Conservation (phyloP, 352 stramenopile species). For the Pythium aphanidermatum region DNA sequence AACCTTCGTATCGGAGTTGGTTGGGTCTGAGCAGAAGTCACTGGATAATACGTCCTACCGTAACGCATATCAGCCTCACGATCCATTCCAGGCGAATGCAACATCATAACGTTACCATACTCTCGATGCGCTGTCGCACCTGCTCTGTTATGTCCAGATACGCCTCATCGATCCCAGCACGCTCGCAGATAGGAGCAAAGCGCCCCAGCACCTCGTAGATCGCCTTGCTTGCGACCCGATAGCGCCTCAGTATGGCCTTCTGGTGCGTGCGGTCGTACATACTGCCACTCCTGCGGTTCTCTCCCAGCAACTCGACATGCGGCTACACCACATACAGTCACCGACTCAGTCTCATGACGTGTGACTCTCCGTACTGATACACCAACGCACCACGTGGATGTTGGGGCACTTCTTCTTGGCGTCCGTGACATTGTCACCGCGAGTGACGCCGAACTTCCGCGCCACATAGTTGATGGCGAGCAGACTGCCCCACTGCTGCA, state of each 20-base stretch:
- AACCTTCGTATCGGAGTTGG: conserved; percentile 63
- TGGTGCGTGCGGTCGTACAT: conserved; percentile 69
- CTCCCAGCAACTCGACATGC: conserved; percentile 75
- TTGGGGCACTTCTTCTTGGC: conserved; percentile 67
- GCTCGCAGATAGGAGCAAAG: conserved; percentile 54
- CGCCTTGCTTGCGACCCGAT: conserved; percentile 68
- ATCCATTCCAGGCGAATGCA: no score
- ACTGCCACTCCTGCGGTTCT: conserved; percentile 59
- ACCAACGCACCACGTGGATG: conserved; percentile 59
- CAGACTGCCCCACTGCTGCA: conserved; percentile 82
- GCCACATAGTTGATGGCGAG: conserved; percentile 83
- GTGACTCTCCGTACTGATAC: no score
- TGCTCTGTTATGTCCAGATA: conserved; percentile 78
- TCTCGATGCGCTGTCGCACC: conserved; percentile 41
- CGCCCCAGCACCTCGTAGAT: conserved; percentile 62
- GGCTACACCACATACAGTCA: conserved; percentile 31
- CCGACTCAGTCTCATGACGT: no score
- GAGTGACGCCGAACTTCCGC: conserved; percentile 57
- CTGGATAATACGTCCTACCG: conserved; percentile 38
- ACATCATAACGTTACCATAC: conserved; percentile 31
- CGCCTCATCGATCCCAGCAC: conserved; percentile 76
- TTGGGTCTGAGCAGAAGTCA: conserved; percentile 50
- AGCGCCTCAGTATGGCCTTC: conserved; percentile 75
- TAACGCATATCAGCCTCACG: no score
- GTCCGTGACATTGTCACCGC: conserved; percentile 61